A percentile compares a stretch with the other conserved stretches of the same genome.
Evolutionary conservation across 2,329 filamentous ascomycete genomes (phyloP).

Genomic region (Davidsoniella australis): DNA sequence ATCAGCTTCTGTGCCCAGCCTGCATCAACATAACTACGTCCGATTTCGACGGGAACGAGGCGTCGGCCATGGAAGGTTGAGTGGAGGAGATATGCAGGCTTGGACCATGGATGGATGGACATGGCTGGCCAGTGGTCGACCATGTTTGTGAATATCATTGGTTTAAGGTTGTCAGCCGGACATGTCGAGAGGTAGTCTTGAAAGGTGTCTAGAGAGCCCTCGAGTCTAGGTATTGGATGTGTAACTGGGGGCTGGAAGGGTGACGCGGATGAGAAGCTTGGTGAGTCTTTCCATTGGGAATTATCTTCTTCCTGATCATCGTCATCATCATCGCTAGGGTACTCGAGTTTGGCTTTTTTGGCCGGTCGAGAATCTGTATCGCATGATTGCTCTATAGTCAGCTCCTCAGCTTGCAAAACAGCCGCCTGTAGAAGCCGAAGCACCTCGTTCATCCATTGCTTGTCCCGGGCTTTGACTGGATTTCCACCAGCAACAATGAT

Average conservation of each 20-base stretch:
- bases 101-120: slow-evolving; percentile 49
- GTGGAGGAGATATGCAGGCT: slow-evolving; percentile 55
- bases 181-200: slow-evolving; percentile 38
- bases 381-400: neutral
- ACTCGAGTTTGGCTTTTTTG: slow-evolving; percentile 9
- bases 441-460: slow-evolving; percentile 10
- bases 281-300: slow-evolving; percentile 11
- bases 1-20: slow-evolving; percentile 74
- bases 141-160: slow-evolving; percentile 52
- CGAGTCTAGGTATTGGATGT: slow-evolving; percentile 25
- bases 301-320: slow-evolving; percentile 13
- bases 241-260: slow-evolving; percentile 26
- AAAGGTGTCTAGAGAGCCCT: slow-evolving; percentile 41
- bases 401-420: neutral
- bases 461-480: slow-evolving; percentile 15
- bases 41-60: slow-evolving; percentile 73
- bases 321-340: neutral
- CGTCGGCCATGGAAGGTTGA: slow-evolving; percentile 60
- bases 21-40: slow-evolving; percentile 71
- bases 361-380: slow-evolving; percentile 5
- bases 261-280: slow-evolving; percentile 7
- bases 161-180: slow-evolving; percentile 23
- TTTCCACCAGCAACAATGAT: slow-evolving; percentile 37
- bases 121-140: slow-evolving; percentile 63
- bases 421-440: slow-evolving; percentile 10